phyloP scores from a whole-genome alignment of 495 filamentous ascomycete species.

The Stereocaulon alpinum region DNA sequence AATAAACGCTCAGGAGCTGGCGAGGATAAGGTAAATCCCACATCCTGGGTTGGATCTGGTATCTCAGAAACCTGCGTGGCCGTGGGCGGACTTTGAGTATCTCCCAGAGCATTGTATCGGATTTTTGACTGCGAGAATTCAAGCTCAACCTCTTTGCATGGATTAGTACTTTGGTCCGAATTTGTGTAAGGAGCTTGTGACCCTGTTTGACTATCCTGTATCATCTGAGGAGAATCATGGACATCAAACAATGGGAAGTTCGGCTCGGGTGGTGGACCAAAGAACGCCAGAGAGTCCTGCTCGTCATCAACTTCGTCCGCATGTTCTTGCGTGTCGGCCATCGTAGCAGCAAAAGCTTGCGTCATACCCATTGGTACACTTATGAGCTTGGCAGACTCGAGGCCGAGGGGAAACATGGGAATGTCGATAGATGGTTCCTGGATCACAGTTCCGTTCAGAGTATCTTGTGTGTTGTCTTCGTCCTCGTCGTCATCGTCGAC shows the following conservation, averaged over 20 bases:
- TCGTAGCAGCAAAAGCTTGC: constrained; percentile 86
- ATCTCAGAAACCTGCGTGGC: constrained; percentile 51
- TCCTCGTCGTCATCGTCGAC: constrained; percentile 40
- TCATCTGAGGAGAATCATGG: constrained; percentile 44
- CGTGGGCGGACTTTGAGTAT: constrained; percentile 34
- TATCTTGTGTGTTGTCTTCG: constrained; percentile 24
- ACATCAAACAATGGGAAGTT: constrained; percentile 35
- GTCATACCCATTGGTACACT: constrained; percentile 59
- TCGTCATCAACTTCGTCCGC: constrained; percentile 22
- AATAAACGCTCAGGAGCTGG: constrained; percentile 53
- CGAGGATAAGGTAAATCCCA: constrained; percentile 57
- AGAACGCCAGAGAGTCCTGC: constrained; percentile 40
- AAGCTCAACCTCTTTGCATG: constrained; percentile 35
- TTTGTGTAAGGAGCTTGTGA: neutral
- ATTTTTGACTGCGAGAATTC: constrained; percentile 45
- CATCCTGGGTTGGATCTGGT: constrained; percentile 78
- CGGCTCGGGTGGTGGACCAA: constrained; percentile 44
- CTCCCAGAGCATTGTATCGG: constrained; percentile 31
- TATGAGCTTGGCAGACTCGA: neutral
- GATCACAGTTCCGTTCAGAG: constrained; percentile 23
- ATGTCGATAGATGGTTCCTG: constrained; percentile 16
- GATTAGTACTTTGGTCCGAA: constrained; percentile 6
- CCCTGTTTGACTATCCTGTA: constrained; percentile 52
- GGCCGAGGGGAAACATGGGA: constrained; percentile 3
- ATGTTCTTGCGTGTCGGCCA: constrained; percentile 50